Percentiles rank a stretch among this genome's conserved stretches.
Evolutionary conservation across 768 basidiomycete genomes (phyloP).

Genomic region (Rhizopogon sp.): DNA sequence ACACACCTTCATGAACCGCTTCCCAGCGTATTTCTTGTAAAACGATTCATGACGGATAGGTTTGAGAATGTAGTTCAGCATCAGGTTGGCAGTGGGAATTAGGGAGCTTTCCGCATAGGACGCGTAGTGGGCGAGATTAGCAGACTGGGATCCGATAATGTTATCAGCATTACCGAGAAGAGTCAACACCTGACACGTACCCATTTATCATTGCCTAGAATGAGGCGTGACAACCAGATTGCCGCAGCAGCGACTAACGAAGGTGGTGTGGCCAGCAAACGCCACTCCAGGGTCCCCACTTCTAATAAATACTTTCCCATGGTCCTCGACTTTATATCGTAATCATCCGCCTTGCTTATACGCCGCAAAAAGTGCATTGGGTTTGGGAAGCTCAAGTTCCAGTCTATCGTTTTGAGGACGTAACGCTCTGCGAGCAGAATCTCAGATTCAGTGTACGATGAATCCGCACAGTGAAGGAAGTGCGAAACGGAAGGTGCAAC

Average conservation of each 20-base stretch:
- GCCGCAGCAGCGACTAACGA: conserved; percentile 80
- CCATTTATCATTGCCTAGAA: conserved; percentile 82
- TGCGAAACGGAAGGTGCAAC: conserved; percentile 80
- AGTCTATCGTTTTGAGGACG: conserved; percentile 79
- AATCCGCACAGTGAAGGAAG: conserved; percentile 76
- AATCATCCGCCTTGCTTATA: conserved; percentile 90
- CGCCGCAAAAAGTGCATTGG: conserved; percentile 87
- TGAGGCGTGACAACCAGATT: conserved; percentile 80
- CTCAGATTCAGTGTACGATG: conserved; percentile 70
- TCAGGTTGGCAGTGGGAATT: conserved; percentile 75
- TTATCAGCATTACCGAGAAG: not conserved
- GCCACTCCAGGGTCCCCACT: conserved; percentile 76
- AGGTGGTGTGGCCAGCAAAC: conserved; percentile 69
- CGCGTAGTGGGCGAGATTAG: conserved; percentile 85
- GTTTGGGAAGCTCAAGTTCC: conserved; percentile 82
- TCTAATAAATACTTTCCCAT: conserved; percentile 90
- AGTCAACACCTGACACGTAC: conserved; percentile 42
- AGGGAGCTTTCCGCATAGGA: conserved; percentile 78
- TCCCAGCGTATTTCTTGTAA: conserved; percentile 84
- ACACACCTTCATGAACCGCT: conserved; percentile 77
- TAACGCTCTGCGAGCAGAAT: conserved; percentile 89
- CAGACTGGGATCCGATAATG: conserved; percentile 44
- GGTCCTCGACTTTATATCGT: conserved; percentile 80
- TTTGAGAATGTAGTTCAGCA: conserved; percentile 83
- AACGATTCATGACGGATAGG: conserved; percentile 71